Evolutionary conservation across 169 alveolate genomes (phyloP).

Genomic region (Plasmodium falciparum): DNA sequence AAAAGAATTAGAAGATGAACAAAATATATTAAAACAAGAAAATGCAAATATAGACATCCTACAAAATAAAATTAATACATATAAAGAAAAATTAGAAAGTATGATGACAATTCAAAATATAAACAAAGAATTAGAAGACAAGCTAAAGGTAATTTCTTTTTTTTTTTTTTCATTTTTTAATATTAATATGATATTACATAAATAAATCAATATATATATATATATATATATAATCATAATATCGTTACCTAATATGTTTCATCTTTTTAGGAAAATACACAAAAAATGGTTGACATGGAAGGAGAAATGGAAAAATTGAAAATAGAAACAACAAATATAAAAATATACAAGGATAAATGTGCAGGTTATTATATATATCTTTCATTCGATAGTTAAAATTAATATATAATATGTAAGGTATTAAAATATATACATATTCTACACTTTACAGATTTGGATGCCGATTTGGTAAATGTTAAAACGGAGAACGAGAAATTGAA

Average conservation of each 20-base stretch:
- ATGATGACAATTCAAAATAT: slow-evolving; percentile 65
- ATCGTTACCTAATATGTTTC: background rate
- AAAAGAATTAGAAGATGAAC: slow-evolving; percentile 75
- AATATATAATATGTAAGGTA: background rate
- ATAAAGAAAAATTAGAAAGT: slow-evolving; percentile 64
- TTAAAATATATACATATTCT: background rate
- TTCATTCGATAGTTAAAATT: background rate
- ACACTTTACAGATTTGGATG: slow-evolving; percentile 31
- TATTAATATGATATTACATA: background rate
- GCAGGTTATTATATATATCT: slow-evolving; percentile 29
- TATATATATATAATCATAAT: background rate
- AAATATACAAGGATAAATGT: slow-evolving; percentile 57
- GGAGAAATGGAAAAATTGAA: slow-evolving; percentile 52
- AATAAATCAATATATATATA: slow-evolving; percentile 6
- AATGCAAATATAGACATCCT: slow-evolving; percentile 51
- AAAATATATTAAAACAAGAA: slow-evolving; percentile 68
- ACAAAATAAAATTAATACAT: slow-evolving; percentile 73
- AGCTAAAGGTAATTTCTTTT: slow-evolving; percentile 58
- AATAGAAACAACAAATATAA: slow-evolving; percentile 37
- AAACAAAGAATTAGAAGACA: slow-evolving; percentile 72
- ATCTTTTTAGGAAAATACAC: slow-evolving; percentile 42
- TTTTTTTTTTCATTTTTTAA: background rate
- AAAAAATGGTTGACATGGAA: slow-evolving; percentile 74
- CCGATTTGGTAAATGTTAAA: slow-evolving; percentile 33
- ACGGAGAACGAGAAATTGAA: slow-evolving; percentile 47